phyloP scores from a whole-genome alignment of 2,329 filamentous ascomycete species.

The Aspergillus fumigatiaffinis region DNA sequence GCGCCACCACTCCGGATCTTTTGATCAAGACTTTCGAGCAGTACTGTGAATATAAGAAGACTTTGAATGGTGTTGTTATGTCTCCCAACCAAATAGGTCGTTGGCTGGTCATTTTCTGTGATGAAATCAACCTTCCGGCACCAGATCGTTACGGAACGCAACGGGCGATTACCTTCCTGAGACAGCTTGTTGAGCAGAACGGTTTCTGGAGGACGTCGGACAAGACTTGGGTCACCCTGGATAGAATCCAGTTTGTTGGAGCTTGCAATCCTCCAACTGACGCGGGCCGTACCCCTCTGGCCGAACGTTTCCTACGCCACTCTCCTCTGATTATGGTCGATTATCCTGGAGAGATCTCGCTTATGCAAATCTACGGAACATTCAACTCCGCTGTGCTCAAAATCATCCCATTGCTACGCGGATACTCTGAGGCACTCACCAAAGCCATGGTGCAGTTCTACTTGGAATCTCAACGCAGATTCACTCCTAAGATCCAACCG shows the following conservation, averaged over 20 bases:
- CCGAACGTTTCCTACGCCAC: conserved; percentile 88
- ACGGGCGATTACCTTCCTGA: conserved; percentile 92
- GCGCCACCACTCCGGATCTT: conserved; percentile 93
- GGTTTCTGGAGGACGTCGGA: conserved; percentile 98
- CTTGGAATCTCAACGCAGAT: conserved; percentile 85
- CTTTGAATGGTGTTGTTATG: conserved; percentile 89
- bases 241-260: conserved; percentile 97
- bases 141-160: conserved; percentile 98
- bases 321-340: conserved; percentile 99
- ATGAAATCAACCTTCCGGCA: conserved; percentile 98
- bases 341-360: conserved; percentile 90
- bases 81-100: conserved; percentile 94
- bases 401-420: conserved; percentile 89
- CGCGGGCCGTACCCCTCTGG: conserved; percentile 91
- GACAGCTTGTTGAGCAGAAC: conserved; percentile 97
- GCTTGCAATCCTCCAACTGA: conserved; percentile 98
- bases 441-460: conserved; percentile 98
- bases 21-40: conserved; percentile 99
- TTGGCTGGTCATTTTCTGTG: conserved; percentile 98
- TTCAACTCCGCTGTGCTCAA: conserved; percentile 97
- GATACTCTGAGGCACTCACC: conserved; percentile 89
- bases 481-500: conserved; percentile 94
- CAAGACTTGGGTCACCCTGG: conserved; percentile 95
- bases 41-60: conserved; percentile 99
- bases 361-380: conserved; percentile 96